Conservation (phyloP, 305 asterid species). For the Stenogyne calaminthoides region DNA sequence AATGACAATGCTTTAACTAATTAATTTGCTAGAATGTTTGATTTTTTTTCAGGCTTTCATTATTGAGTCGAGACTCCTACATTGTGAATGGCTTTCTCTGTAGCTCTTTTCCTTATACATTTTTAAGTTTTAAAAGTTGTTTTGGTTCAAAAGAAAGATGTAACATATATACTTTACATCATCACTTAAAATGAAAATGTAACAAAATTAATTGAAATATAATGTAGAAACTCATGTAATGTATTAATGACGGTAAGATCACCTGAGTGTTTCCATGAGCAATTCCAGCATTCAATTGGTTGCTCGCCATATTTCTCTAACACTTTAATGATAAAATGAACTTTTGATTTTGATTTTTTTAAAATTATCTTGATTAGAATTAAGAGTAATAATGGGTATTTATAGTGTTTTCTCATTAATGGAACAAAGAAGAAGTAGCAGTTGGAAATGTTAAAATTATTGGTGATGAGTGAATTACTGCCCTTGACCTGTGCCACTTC, state of each 20-base stretch:
- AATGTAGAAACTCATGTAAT: no score
- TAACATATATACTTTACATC: no score
- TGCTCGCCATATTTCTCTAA: slow-evolving; percentile 50
- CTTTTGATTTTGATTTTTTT: slow-evolving; percentile 4
- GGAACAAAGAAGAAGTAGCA: background rate
- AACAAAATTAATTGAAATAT: no score
- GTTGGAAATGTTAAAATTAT: background rate
- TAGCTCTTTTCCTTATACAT: no score
- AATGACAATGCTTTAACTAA: no score
- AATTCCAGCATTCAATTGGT: slow-evolving; percentile 54
- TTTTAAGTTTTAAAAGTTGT: no score
- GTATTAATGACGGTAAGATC: background rate
- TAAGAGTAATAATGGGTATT: slow-evolving; percentile 1
- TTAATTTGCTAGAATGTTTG: no score
- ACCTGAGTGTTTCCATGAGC: slow-evolving; percentile 49
- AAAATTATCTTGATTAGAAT: background rate
- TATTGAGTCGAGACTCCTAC: no score
- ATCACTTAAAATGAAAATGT: no score
- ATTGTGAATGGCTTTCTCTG: no score
- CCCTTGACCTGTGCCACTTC: slow-evolving; percentile 27
- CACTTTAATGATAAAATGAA: background rate
- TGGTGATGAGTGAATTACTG: slow-evolving; percentile 39
- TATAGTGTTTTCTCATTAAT: slow-evolving; percentile 8
- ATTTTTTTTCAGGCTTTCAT: no score
- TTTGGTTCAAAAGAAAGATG: no score